phyloP scores from a whole-genome alignment of 768 basidiomycete genomes.

The Russula earlei region DNA sequence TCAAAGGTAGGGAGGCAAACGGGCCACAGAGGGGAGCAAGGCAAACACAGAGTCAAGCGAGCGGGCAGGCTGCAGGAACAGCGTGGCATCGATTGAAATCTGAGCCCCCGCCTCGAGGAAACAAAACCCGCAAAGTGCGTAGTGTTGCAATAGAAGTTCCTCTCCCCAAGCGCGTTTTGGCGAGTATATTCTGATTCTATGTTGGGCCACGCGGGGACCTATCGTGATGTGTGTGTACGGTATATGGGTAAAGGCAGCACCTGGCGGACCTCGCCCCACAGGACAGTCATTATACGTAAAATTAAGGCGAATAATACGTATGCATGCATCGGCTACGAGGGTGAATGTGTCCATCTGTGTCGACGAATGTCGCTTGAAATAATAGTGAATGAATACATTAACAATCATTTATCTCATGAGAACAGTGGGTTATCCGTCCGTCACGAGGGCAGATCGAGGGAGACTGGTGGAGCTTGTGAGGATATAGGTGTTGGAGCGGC shows the following conservation, averaged over 20 bases:
- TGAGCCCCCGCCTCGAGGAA: not conserved
- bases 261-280: not conserved
- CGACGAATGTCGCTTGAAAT: not conserved
- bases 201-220: not conserved
- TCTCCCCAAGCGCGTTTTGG: not conserved
- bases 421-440: too few relatives aligned
- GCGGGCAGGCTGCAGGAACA: too few relatives aligned
- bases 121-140: not conserved
- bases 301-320: conserved; percentile 10
- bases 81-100: not conserved
- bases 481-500: conserved; percentile 25
- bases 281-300: conserved; percentile 11
- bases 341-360: not conserved
- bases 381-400: not conserved
- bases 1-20: too few relatives aligned
- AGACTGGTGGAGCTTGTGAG: conserved; percentile 1
- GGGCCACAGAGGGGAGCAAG: too few relatives aligned
- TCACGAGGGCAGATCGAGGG: not conserved
- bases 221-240: not conserved
- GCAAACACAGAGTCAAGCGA: too few relatives aligned
- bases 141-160: not conserved
- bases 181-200: conserved; percentile 12
- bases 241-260: not conserved
- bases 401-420: not conserved
- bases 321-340: conserved; percentile 5